A percentile compares a stretch with the other conserved stretches of the same genome.
These are phyloP conservation scores for Przewalskia tangutica DNA, from an alignment of 257 asterid species.

Conservation along the genomic window DNA sequence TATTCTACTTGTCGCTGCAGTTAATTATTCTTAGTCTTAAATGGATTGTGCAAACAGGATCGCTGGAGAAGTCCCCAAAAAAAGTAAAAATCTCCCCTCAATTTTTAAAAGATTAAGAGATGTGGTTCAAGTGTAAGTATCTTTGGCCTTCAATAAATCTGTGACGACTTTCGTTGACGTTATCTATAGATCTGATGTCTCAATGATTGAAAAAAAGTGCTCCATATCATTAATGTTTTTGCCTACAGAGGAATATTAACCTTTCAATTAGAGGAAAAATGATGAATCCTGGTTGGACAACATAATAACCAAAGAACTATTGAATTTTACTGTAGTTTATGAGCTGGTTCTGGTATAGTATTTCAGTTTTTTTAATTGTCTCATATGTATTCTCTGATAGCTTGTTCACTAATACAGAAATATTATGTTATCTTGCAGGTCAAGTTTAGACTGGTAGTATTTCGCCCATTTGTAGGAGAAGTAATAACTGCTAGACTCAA, in stretches of 20 bases:
- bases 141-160: neutral
- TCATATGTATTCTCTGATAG: neutral
- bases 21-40: neutral
- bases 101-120: neutral
- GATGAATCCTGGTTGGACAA: neutral
- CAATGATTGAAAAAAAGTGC: neutral
- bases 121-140: neutral
- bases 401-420: neutral
- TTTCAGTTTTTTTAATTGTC: neutral
- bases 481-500: conserved; percentile 59
- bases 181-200: neutral
- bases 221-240: neutral
- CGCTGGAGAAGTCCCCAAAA: neutral
- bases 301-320: neutral
- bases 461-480: conserved; percentile 86
- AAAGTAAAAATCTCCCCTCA: neutral
- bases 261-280: neutral
- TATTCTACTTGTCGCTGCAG: conserved; percentile 11
- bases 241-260: neutral
- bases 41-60: neutral
- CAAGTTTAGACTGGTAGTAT: conserved; percentile 65
- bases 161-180: neutral
- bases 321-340: neutral
- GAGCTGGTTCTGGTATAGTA: neutral
- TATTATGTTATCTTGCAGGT: conserved; percentile 40